Conservation (phyloP, 495 filamentous ascomycete species). For the Hapsidospora chrysogenum region DNA sequence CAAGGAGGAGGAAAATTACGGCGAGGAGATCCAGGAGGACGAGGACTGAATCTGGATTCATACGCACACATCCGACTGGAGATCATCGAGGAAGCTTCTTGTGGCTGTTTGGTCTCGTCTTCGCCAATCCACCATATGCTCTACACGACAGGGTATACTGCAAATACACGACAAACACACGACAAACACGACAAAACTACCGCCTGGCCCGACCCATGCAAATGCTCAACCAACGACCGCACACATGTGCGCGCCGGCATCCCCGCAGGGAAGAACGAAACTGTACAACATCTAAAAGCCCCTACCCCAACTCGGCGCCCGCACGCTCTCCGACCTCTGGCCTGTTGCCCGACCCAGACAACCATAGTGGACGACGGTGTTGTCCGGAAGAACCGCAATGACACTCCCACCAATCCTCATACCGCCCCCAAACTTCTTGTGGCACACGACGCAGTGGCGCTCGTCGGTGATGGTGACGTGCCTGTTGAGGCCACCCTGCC, state of each 20-base stretch:
- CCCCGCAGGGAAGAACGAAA: no score
- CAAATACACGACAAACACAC: no score
- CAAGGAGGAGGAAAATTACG: conserved; percentile 72
- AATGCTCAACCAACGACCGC: no score
- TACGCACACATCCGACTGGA: no score
- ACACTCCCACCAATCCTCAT: conserved; percentile 52
- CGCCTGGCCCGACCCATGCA: no score
- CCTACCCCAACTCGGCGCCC: conserved; percentile 3
- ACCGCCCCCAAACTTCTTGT: conserved; percentile 49
- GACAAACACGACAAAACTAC: no score
- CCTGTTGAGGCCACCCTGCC: conserved; percentile 43
- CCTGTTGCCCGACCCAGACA: conserved; percentile 38
- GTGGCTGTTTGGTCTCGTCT: no score
- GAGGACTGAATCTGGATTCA: no score
- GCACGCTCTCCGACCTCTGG: conserved; percentile 6
- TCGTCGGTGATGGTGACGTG: conserved; percentile 73
- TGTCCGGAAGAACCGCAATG: conserved; percentile 42
- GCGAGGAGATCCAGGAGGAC: conserved; percentile 53
- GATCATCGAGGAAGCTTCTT: no score
- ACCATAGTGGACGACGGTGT: conserved; percentile 65
- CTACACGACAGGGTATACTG: no score
- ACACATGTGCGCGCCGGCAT: no score
- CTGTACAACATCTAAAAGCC: background rate
- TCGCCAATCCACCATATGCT: no score
- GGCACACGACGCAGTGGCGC: conserved; percentile 75